phyloP scores from a whole-genome alignment of 257 asterid species.

The Solanum sparsipilum region DNA sequence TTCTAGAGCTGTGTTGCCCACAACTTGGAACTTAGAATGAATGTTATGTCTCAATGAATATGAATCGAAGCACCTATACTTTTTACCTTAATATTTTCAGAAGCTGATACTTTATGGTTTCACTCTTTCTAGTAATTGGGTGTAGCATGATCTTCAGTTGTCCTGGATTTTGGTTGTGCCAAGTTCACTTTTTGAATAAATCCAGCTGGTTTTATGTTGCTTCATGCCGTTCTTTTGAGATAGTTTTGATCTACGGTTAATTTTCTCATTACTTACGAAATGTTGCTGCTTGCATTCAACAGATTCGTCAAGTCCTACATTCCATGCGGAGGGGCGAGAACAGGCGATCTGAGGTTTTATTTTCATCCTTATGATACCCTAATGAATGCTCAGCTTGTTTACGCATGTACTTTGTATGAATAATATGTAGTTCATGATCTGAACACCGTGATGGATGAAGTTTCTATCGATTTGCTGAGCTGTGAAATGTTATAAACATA shows the following conservation, averaged over 20 bases:
- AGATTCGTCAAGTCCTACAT: conserved; percentile 73
- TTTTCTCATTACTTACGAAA: background rate
- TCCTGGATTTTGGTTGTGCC: background rate
- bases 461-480: background rate
- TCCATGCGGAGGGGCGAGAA: conserved; percentile 65
- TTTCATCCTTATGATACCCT: conserved; percentile 4
- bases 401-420: background rate
- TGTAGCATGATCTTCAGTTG: background rate
- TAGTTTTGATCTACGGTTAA: background rate
- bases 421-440: background rate
- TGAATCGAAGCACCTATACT: background rate
- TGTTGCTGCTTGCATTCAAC: conserved; percentile 11
- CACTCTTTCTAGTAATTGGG: background rate
- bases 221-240: background rate
- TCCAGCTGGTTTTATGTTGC: background rate
- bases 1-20: background rate
- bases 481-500: background rate
- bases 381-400: background rate
- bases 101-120: background rate
- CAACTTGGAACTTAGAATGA: background rate
- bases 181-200: background rate
- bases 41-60: background rate
- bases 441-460: background rate
- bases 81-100: background rate
- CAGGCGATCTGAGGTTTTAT: conserved; percentile 62